Evolutionary conservation across 176 grass and related monocot species (phyloP).

Genomic region (Triticum monococcum): DNA sequence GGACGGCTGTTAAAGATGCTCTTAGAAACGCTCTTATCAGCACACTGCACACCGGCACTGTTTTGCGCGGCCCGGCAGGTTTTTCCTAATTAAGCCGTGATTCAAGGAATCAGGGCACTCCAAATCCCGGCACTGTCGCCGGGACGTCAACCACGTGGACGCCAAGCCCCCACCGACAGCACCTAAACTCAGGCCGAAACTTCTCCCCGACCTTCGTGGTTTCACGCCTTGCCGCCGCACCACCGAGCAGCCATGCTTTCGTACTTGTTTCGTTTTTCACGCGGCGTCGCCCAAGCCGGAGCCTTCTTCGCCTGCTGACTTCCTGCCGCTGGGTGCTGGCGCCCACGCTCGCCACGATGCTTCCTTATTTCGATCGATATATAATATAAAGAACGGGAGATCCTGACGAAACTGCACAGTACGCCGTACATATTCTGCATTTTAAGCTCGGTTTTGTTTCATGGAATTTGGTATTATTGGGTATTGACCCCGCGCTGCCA

Average conservation of each 20-base stretch:
- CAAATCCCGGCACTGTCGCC: background rate
- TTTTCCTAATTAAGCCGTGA: background rate
- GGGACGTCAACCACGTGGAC: background rate
- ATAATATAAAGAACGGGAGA: background rate
- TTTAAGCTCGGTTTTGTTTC: background rate
- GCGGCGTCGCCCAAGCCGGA: background rate
- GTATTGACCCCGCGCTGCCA: background rate
- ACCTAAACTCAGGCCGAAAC: constrained; percentile 20
- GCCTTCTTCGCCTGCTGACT: background rate
- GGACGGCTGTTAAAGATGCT: too few species aligned
- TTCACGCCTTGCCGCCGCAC: constrained; percentile 9
- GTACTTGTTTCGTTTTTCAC: background rate
- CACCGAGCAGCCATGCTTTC: background rate
- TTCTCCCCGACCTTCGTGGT: background rate
- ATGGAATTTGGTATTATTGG: background rate
- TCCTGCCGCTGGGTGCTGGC: background rate
- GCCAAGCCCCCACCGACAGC: background rate
- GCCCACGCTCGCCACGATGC: constrained; percentile 11
- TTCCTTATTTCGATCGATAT: background rate
- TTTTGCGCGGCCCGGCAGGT: background rate
- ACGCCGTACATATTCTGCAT: background rate
- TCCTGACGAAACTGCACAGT: background rate
- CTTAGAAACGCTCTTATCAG: background rate
- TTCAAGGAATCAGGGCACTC: background rate
- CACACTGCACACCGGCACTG: background rate